Base-by-base conservation (phyloP, 2,329 filamentous ascomycete genomes). In the Hypoxylon sp. region DNA sequence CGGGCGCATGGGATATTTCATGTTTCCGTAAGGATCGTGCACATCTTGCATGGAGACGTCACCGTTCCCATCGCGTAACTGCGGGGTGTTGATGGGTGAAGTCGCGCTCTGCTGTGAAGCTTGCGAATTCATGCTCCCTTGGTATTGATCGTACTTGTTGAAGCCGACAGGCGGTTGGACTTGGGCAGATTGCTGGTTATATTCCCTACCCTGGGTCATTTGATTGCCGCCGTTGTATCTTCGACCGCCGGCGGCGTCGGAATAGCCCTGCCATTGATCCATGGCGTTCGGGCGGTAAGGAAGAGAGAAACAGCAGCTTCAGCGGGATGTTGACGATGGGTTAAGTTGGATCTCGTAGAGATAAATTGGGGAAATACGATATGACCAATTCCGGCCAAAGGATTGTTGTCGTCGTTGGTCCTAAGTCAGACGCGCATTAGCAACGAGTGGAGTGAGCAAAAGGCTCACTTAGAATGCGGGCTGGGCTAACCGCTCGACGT, bases 31-130 rank as follows among this genome's bases (percentile, higher is more conserved):
- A 51, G 92, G 89, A 80, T 97, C 94, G 72, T 87, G 86, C 67
- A 89, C 84, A 80, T 97, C 94, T 80, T 96, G 93, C 94, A 98
- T 98, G 68, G 90, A 84, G 64, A 93, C 86, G 81, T 94, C 92
- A 75, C 90, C 88, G 78, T 91, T 93, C 71, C 88, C 87, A 81
- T 93, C 91, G 83, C 90, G 90, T 75, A 86, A 79, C 75, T 89
- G 87, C 83, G 75, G 89, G 83, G 74, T 87, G 60, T 65, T 68
- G 50, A 84, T 60, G 49, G 75, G 75, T 41, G 75, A 80, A 83
- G 82, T 67, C 82, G 79, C 75, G 80, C 64, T 75, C 67, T 70
- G 75, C 68, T 74, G 75, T 17, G 72, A 72, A 64, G 75, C 65
- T 70, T 81, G 79, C 56, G 78, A 72, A 67, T 75, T 79, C 62